Evolutionary conservation across 78 protist species (phyloP).

Genomic region (Dictyostelium brefeldianum): DNA sequence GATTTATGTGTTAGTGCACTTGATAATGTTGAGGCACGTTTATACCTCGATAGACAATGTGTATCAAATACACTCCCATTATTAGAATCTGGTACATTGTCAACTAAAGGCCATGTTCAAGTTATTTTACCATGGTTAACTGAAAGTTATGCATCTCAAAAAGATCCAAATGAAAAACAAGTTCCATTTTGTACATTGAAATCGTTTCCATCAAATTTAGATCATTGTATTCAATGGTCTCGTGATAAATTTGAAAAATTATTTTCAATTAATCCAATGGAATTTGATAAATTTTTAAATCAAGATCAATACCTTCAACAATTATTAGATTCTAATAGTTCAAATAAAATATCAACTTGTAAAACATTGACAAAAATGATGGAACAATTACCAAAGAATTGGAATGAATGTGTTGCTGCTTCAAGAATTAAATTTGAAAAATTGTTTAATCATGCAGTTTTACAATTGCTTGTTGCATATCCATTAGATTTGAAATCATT

Average conservation of each 20-base stretch:
- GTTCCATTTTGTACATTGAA: conserved; percentile 98
- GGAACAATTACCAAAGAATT: conserved; percentile 3
- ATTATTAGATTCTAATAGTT: conserved; percentile 17
- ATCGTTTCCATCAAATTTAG: conserved; percentile 97
- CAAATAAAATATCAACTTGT: conserved; percentile 32
- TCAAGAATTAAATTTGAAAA: conserved; percentile 82
- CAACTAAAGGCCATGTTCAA: conserved; percentile 97
- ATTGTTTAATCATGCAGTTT: conserved; percentile 34
- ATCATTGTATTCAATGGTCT: conserved; percentile 97
- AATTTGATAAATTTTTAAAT: conserved; percentile 84
- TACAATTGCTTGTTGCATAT: conserved; percentile 54
- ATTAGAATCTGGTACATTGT: conserved; percentile 98
- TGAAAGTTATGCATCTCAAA: conserved; percentile 68
- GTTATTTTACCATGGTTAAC: conserved; percentile 79
- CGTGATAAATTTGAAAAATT: conserved; percentile 94
- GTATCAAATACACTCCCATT: conserved; percentile 93
- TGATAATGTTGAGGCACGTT: conserved; percentile 97
- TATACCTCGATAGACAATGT: conserved; percentile 95
- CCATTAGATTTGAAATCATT: conserved; percentile 81
- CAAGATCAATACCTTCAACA: conserved; percentile 36
- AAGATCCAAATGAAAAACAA: conserved; percentile 86
- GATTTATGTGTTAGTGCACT: conserved; percentile 94
- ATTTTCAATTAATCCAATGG: conserved; percentile 85
- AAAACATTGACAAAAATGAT: conserved; percentile 50
- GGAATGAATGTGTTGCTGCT: conserved; percentile 50